Base-by-base conservation (phyloP, 2,329 filamentous ascomycete genomes). In the Aspergillus chevalieri region DNA sequence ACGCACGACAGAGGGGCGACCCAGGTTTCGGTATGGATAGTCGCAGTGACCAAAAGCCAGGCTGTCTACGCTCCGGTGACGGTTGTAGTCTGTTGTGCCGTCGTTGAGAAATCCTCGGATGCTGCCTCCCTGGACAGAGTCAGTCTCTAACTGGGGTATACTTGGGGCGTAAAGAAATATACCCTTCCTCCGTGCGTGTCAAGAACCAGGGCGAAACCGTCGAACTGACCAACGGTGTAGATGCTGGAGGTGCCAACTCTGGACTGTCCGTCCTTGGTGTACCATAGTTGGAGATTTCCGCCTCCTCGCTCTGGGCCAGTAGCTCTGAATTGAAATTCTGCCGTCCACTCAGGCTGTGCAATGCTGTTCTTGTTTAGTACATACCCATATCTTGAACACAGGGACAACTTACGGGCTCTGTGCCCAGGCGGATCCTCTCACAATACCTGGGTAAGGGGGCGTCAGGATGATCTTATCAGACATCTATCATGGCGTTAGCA, bases 101-200 rank as follows among this genome's bases (percentile, higher is more conserved):
- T 97, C 93, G 72, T 97, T 98, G 57, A 98, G 74, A 75, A 97
- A 98, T 15, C 87, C 93, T 51, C 93, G 82, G 56, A 98, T 78
- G 71, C 86, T 90, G 57, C 93, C 93, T 46, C 83, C 84, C 73
- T 77, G 49, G 4, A 19, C 14, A 26, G 33, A 36, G 34, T 59
- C 42, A 50, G 44, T 46, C n/a, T 30, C 44, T 38, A 39, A 43
- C 39, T 47, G 9, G 33, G 14, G 34, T 47, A 8, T 8, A 30
- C 9, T 34, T 44, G 12, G 3, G 10, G 2, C n/a, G 1, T 9
- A 3, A 15, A 21, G 4, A 39, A 14, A 62, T 67, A 26, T 68
- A 78, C 78, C 50, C 76, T 75, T 57, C 89, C 86, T 48, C 87
- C 86, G 63, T 93, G 86, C 54, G 87, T 84, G 71, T 97, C 92